Percentiles rank a stretch among this genome's conserved stretches.
phyloP scores from a whole-genome alignment of 2,329 filamentous ascomycete genomes.

The Xylaria polymorpha region DNA sequence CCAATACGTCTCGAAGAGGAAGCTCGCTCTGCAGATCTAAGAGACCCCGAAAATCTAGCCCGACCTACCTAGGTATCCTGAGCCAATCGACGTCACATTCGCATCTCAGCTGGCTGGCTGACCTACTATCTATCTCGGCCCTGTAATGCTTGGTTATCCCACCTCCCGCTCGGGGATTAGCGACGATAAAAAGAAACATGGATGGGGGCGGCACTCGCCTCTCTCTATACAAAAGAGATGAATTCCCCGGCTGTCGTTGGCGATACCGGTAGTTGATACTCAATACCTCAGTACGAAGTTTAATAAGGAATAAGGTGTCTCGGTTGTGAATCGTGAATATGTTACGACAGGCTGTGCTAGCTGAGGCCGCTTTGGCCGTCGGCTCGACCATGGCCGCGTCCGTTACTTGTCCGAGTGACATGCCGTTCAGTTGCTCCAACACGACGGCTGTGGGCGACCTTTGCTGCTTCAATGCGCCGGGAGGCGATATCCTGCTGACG shows the following conservation, averaged over 20 bases:
- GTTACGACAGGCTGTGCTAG: slow-evolving; percentile 23
- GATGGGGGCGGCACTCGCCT: neutral
- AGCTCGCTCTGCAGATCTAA: slow-evolving; percentile 20
- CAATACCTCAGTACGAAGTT: neutral
- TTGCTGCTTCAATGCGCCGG: slow-evolving; percentile 80
- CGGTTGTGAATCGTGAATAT: slow-evolving; percentile 18
- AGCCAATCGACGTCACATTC: slow-evolving; percentile 23
- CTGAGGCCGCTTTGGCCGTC: slow-evolving; percentile 27
- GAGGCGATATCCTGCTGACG: slow-evolving; percentile 77
- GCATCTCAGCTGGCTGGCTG: slow-evolving; percentile 20
- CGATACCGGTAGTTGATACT: slow-evolving; percentile 2
- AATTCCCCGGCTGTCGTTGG: neutral
- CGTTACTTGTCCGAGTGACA: slow-evolving; percentile 23
- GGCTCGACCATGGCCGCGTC: slow-evolving; percentile 28
- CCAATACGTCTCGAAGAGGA: slow-evolving; percentile 30
- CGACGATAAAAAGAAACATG: slow-evolving; percentile 14
- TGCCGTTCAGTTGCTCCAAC: slow-evolving; percentile 42
- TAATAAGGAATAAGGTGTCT: neutral
- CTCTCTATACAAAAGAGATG: slow-evolving; percentile 16
- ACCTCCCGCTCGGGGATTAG: slow-evolving; percentile 22
- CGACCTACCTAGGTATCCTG: slow-evolving; percentile 1
- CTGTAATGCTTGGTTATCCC: neutral
- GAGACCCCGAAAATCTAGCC: slow-evolving; percentile 23
- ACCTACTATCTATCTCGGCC: slow-evolving; percentile 9
- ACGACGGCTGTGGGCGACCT: slow-evolving; percentile 59